phyloP scores from a whole-genome alignment of 2,329 filamentous ascomycete genomes.

The Colletotrichum theobromicola region DNA sequence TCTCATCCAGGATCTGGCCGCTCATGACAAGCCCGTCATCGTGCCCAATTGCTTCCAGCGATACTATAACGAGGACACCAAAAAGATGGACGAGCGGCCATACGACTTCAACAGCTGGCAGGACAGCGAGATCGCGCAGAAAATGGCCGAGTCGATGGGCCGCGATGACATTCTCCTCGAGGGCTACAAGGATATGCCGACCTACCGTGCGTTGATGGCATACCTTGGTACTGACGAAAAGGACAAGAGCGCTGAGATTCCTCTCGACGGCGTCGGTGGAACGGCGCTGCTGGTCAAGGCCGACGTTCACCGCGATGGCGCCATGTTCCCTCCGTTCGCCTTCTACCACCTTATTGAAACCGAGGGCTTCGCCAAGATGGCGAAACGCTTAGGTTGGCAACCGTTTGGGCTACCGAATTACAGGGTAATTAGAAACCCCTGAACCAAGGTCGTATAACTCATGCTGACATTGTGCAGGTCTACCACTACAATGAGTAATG shows the following conservation, averaged over 20 bases:
- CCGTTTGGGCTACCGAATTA: slow-evolving; percentile 94
- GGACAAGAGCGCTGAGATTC: slow-evolving; percentile 67
- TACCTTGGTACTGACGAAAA: slow-evolving; percentile 69
- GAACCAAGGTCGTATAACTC: background rate
- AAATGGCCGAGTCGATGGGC: slow-evolving; percentile 80
- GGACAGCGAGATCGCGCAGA: slow-evolving; percentile 80
- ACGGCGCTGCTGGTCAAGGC: slow-evolving; percentile 93
- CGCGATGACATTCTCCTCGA: slow-evolving; percentile 93
- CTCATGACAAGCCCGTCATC: slow-evolving; percentile 87
- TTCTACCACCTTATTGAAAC: slow-evolving; percentile 99
- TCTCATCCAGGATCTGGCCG: slow-evolving; percentile 90
- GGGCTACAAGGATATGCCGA: slow-evolving; percentile 91
- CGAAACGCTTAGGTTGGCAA: slow-evolving; percentile 83
- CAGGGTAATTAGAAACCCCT: slow-evolving; percentile 66
- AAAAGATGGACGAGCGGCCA: slow-evolving; percentile 75
- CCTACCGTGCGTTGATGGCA: slow-evolving; percentile 90
- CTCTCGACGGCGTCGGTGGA: slow-evolving; percentile 91
- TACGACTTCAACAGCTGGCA: slow-evolving; percentile 99
- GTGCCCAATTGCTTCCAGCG: slow-evolving; percentile 96
- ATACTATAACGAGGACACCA: slow-evolving; percentile 73
- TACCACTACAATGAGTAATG: slow-evolving; percentile 88
- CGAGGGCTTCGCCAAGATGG: slow-evolving; percentile 98
- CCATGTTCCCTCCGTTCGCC: slow-evolving; percentile 96
- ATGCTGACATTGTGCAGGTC: slow-evolving; percentile 57
- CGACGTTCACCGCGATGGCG: slow-evolving; percentile 94